phyloP scores from a whole-genome alignment of 352 stramenopile species.

The Globisporangium iwayamae region DNA sequence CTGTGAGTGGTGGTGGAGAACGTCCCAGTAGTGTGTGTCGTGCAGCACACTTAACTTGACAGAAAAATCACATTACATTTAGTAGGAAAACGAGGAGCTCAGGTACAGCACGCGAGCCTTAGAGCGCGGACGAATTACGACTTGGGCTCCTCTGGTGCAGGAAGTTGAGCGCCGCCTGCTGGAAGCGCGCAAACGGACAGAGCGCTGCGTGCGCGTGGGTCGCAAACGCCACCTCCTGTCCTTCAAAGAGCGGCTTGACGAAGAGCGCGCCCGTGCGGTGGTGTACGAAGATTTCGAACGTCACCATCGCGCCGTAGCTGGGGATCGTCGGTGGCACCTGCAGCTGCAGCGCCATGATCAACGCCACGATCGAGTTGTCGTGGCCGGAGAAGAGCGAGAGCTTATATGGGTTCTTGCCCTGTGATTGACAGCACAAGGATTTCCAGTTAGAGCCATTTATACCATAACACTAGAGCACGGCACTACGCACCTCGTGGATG shows the following conservation, averaged over 20 bases:
- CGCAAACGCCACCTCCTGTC: conserved; percentile 35
- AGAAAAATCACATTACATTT: too few relatives aligned
- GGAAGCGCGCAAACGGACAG: conserved; percentile 56
- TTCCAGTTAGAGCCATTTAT: neutral
- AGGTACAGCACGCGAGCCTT: neutral
- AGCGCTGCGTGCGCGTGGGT: conserved; percentile 38
- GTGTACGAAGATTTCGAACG: conserved; percentile 64
- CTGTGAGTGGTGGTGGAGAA: too few relatives aligned
- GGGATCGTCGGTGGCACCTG: conserved; percentile 50
- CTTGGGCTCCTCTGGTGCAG: conserved; percentile 22
- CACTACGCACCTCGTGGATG: conserved; percentile 33
- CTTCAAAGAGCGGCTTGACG: conserved; percentile 55
- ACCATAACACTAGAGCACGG: neutral
- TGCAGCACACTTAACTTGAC: too few relatives aligned
- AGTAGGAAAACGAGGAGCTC: too few relatives aligned
- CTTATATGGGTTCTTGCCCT: conserved; percentile 29
- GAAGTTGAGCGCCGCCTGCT: conserved; percentile 43
- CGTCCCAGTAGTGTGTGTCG: too few relatives aligned
- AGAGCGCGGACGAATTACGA: conserved; percentile 13
- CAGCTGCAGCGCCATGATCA: conserved; percentile 62
- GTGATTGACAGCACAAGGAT: conserved; percentile 5
- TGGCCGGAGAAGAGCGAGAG: conserved; percentile 76
- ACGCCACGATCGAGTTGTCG: conserved; percentile 76
- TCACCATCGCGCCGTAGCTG: conserved; percentile 69
- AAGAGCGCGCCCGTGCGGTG: conserved; percentile 37